Base-by-base conservation (phyloP, 345 rosid species). In the Syzygium aqueum region DNA sequence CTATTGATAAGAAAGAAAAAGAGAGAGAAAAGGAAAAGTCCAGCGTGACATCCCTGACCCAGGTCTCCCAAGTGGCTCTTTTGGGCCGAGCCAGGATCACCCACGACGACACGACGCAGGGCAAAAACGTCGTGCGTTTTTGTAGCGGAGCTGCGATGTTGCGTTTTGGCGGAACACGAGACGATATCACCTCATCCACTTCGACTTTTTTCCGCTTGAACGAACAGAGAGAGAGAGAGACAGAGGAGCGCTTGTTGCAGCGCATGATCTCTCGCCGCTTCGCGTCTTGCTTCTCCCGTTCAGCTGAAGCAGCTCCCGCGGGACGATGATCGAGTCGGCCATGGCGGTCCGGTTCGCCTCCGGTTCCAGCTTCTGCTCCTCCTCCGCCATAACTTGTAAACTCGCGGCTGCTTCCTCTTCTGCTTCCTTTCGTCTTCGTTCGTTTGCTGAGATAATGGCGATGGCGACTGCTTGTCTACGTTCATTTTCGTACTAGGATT, bases 341-440 rank as follows among this genome's bases (percentile, higher is more conserved):
- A 87, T 94, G 92, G 95, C 95, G 89, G 91, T 91, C 25, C 96
- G 98, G 86, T 93, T 95, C 88, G 87, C 93, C 86, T 73, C 94
- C 90, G 94, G 91, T 63, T 86, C 89, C n/a, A 92, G 89, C 86
- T 91, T 93, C 90, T 90, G 89, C 89, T 92, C 93, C 54, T 91
- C 95, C 88, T 51, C 94, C 67, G 84, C 93, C 89, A 54, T 93
- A 84, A 90, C 91, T 37, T 88, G 98, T 94, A 93, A 91, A 91
- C 87, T 67, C 30, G 40, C 30, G 40, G 37, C 51, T 12, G 77
- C 54, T 82, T 63, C 67, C 50, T 28, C 25, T 49, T 50, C 63
- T 78, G 49, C 53, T 77, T 51, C 14, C 82, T 1, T 73, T 6
- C 1, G 27, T 43, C 22, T 73, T 73, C 46, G 46, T 43, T 43